Evolutionary conservation across 2,329 filamentous ascomycete genomes (phyloP).

Genomic region (Tolypocladium amazonense): DNA sequence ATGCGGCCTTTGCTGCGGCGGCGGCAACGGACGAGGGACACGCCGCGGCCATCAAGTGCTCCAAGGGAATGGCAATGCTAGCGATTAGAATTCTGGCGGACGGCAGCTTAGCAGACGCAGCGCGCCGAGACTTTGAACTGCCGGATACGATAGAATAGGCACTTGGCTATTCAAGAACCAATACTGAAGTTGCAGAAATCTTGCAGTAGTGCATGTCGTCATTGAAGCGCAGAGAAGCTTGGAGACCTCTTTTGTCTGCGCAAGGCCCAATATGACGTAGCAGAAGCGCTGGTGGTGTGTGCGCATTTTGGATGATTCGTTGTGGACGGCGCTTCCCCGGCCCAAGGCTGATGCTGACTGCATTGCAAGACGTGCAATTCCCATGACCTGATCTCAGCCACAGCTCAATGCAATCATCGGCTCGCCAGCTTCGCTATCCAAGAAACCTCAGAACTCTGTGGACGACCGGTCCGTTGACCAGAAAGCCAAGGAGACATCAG

Average conservation of each 20-base stretch:
- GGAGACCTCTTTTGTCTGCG: too few relatives aligned
- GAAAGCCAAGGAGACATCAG: too few relatives aligned
- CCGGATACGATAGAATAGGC: neutral
- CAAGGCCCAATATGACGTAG: neutral
- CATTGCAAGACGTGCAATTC: neutral
- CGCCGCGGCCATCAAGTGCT: conserved; percentile 28
- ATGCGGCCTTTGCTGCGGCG: conserved; percentile 30
- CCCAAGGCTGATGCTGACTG: neutral
- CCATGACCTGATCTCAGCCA: too few relatives aligned
- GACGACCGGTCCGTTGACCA: too few relatives aligned
- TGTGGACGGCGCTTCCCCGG: neutral
- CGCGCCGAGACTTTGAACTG: conserved; percentile 9
- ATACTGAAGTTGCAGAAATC: neutral
- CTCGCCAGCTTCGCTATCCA: too few relatives aligned
- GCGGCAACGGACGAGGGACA: conserved; percentile 30
- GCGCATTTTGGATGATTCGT: neutral
- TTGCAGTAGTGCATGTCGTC: neutral
- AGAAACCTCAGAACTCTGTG: too few relatives aligned
- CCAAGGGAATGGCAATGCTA: conserved; percentile 32
- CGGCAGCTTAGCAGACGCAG: conserved; percentile 7
- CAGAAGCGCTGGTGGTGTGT: neutral
- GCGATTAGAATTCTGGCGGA: conserved; percentile 19
- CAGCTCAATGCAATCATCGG: too few relatives aligned
- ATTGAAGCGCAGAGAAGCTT: too few relatives aligned
- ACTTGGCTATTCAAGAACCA: neutral